Conservation (phyloP, 169 alveolate genomes). For the Plasmodium vinckei region DNA sequence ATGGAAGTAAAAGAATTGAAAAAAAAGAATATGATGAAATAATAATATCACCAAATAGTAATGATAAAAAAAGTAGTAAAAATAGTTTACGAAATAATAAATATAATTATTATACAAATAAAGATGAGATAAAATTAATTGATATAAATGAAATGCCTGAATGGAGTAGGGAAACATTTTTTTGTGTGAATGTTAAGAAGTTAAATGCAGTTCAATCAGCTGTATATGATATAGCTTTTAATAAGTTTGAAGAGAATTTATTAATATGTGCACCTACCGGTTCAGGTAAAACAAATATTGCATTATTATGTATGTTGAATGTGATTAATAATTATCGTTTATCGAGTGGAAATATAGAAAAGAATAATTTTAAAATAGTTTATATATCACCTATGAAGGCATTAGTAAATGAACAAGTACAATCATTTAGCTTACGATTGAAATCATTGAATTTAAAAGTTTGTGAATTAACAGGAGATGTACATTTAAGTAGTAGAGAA, state of each 20-base stretch:
- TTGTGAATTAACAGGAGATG: constrained; percentile 98
- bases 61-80: constrained; percentile 31
- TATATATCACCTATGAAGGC: constrained; percentile 99
- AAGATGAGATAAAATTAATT: constrained; percentile 81
- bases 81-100: constrained; percentile 4
- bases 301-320: constrained; percentile 97
- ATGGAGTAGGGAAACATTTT: constrained; percentile 95
- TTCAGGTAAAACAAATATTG: constrained; percentile 99
- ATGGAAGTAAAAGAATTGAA: constrained; percentile 92
- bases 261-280: constrained; percentile 99
- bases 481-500: constrained; percentile 94
- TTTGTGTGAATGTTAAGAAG: constrained; percentile 82
- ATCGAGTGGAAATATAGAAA: constrained; percentile 75
- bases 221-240: constrained; percentile 95
- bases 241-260: constrained; percentile 95
- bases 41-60: constrained; percentile 82
- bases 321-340: constrained; percentile 85
- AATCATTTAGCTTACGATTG: constrained; percentile 86
- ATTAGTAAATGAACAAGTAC: constrained; percentile 95
- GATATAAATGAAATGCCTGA: constrained; percentile 92
- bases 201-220: constrained; percentile 96
- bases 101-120: constrained; percentile 45
- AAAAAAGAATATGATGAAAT: constrained; percentile 90
- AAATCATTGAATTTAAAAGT: constrained; percentile 91
- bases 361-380: constrained; percentile 94